Evolutionary conservation across 1,139 yeast species (phyloP).

Genomic region (Blastobotrys raffinosifermentans): DNA sequence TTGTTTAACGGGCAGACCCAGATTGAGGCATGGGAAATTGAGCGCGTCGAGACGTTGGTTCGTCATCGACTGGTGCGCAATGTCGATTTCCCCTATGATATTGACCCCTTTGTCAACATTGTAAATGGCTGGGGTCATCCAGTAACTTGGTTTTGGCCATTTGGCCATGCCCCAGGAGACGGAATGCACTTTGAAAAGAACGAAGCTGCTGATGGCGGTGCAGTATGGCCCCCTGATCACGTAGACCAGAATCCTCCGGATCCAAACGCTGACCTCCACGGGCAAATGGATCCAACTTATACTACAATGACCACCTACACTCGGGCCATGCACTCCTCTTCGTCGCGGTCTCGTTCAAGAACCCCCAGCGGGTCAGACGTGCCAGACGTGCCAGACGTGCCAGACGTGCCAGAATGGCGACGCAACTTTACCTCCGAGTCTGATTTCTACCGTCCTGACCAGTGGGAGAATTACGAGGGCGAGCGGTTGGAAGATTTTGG

Average conservation of each 20-base stretch:
- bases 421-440: conserved; percentile 16
- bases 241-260: conserved; percentile 41
- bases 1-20: conserved; percentile 73
- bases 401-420: conserved; percentile 18
- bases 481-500: conserved; percentile 81
- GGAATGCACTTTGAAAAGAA: conserved; percentile 51
- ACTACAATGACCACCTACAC: not conserved
- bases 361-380: not conserved
- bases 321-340: not conserved
- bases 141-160: conserved; percentile 59
- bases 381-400: not conserved
- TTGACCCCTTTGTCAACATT: conserved; percentile 51
- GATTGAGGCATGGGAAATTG: conserved; percentile 90
- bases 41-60: conserved; percentile 65
- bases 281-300: too few species aligned
- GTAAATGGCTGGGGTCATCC: conserved; percentile 34
- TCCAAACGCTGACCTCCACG: conserved; percentile 1
- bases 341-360: not conserved
- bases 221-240: conserved; percentile 81
- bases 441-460: conserved; percentile 38
- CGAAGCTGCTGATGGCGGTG: conserved; percentile 48
- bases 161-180: conserved; percentile 51
- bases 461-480: conserved; percentile 78
- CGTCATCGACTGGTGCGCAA: conserved; percentile 30
- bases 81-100: conserved; percentile 75